These are phyloP conservation scores for Neurospora sublineolata DNA, from an alignment of 495 filamentous ascomycete species.

Conservation along the genomic window DNA sequence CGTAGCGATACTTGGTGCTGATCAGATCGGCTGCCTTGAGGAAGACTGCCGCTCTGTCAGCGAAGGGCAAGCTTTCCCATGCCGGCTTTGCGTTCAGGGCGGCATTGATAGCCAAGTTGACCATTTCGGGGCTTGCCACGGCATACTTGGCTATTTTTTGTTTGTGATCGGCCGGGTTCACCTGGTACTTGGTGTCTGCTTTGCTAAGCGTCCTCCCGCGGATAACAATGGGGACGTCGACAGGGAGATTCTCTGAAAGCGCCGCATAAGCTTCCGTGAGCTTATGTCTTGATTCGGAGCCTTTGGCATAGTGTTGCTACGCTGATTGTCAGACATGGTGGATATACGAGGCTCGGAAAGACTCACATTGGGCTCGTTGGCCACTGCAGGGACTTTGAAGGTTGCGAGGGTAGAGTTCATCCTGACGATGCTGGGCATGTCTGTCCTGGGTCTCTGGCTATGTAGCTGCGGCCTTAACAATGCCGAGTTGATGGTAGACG, in stretches of 20 bases:
- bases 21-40: conserved; percentile 87
- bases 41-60: conserved; percentile 85
- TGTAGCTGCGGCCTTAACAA: not conserved
- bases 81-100: conserved; percentile 69
- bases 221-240: conserved; percentile 69
- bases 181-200: conserved; percentile 41
- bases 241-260: conserved; percentile 45
- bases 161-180: conserved; percentile 63
- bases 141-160: conserved; percentile 69
- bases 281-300: conserved; percentile 61
- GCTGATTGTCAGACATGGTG: conserved; percentile 10
- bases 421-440: conserved; percentile 1
- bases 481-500: not conserved
- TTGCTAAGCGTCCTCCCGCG: conserved; percentile 49
- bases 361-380: conserved; percentile 90
- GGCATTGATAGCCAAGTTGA: conserved; percentile 63
- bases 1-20: conserved; percentile 80
- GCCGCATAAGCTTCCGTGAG: conserved; percentile 57
- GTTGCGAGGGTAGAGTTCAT: conserved; percentile 43
- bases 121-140: conserved; percentile 58
- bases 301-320: conserved; percentile 80
- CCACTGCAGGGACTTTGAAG: conserved; percentile 78
- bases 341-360: not conserved
- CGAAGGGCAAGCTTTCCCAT: conserved; percentile 75
- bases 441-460: not conserved